Base-by-base conservation (phyloP, 495 filamentous ascomycete genomes). In the Penicillium odoratum region DNA sequence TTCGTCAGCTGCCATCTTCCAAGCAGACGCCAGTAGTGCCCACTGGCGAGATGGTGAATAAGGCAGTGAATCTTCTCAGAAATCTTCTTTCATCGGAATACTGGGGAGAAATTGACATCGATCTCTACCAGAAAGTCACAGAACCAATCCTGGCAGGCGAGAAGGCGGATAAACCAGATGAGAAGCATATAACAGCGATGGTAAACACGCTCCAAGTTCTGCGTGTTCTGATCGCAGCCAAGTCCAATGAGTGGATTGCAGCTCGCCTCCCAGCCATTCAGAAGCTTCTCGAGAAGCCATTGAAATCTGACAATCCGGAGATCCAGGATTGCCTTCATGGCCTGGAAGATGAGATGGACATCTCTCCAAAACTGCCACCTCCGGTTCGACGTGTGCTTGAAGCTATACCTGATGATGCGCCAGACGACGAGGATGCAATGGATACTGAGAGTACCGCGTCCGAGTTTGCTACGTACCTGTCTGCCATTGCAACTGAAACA, bases 141-240 rank as follows among this genome's bases (percentile, higher is more conserved):
- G 93, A 98, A 57, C 84, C 85, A 3, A 86, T 95, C 46, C 72
- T 96, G 3, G 83, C 87, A 9, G 84, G 85, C 40, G 87, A 91
- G 9, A 87, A 84, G 69, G 84, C 86, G 0, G 78, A 85, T 5
- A 80, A 82, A 59, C 75, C 77, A 1, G 83, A 88, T 43, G 85
- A 88, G 34, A 87, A 88, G 69, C 88, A 88, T 59, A 81, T 86
- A 45, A 96, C 92, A 0, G 84, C 85, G 49, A 90, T 93, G 71
- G 81, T 99, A 74, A 98, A 98, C 69, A 90, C 93, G 8, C 77
- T 99, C 9, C 92, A 97, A 64, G 88, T 97, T 18, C 72, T 99
- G 44, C 86, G 91, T 46, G 88, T 97, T 46, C 86, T 99, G 38
- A 77, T 98, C 18, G 88, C 91, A 51, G 83, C 88, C 49, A 95